Base-by-base conservation (phyloP, 441 rosid genomes). In the Gossypium gossypioides region DNA sequence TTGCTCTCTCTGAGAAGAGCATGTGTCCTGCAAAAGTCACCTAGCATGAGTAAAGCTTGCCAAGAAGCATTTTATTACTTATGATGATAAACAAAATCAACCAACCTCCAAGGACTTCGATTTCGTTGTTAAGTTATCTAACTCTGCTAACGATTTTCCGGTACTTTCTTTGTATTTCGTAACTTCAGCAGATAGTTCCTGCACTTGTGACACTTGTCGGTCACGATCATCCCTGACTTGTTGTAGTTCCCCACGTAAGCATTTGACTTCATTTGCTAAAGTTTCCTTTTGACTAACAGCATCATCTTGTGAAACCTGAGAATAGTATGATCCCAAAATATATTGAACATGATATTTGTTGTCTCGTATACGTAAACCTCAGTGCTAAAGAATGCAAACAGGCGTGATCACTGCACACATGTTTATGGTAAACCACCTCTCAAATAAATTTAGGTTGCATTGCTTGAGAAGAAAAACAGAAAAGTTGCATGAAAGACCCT, bases 171-270 rank as follows among this genome's bases (percentile, higher is more conserved):
- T 83, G 40, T 81, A 85, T 74, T 76, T 90, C 44, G 70, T 72
- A 37, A 88, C 81, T 56, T 96, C 98, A 59, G 85, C 83, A 19
- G 85, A 80, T 64, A 91, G 78, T 57, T 79, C 80, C 68, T 91
- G 87, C 69, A 91, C 87, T 71, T 82, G 89, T 15, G 59, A 75
- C 13, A 80, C 75, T 34, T 88, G 92, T 68, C 87, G 87, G 76
- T 96, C 98, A 77, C 98, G 96, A 74, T 96, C 99, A 70, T 88
- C 91, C 58, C 97, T 86, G 5, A 87, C 97, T 77, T 88, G 87
- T 79, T 90, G 93, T 61, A 96, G 79, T 72, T 96, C 97, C 19
- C 83, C 87, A 4, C 97, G 83, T 27, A 96, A 90, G 81, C 87
- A 88, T 73, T 73, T 84, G 9, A 91, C 87, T 80, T 96, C 99